Base-by-base conservation (phyloP, 2,329 filamentous ascomycete species). In the Penicillium sp. region DNA sequence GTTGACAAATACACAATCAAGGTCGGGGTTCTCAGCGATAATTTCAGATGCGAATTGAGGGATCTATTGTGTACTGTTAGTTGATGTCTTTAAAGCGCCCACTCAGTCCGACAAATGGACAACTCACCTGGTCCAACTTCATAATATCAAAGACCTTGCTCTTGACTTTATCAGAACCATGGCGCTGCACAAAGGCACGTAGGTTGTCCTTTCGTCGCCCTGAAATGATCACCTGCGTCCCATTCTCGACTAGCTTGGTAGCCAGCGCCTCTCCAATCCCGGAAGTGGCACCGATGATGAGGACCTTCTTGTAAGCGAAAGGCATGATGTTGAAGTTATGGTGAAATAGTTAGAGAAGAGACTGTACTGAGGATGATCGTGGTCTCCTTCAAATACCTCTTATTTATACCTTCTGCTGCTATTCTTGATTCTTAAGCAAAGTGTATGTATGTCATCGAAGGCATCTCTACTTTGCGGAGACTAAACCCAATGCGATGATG, bases 141-240 rank as follows among this genome's bases (percentile, higher is more conserved):
- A 80, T 82, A 59, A 86, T 81, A 67, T 87, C 84, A 64, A 86
- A 83, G 4, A 76, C 76, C 22, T 80, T 72, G 6, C 77, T 76
- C 37, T 78, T 73, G 44, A 80, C 78, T 64, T 81, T 83, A 60
- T 82, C 80, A 47, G 75, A 72, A 47, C 82, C 81, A 66, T 85
- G 73, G 61, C 80, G 72, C 15, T 77, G 59, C 17, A 83, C 79
- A 63, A 86, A 82, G 2, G 75, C 76, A 38, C 84, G 79, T 12
- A 86, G 76, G 22, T 82, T 82, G 60, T 84, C 81, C 68, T 84
- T 78, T 59, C 85, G 74, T 9, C 84, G 76, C 3, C 84, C 85
- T 5, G 82, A 78, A 3, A 83, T 76, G 44, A 86, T 80, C 42
- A 84, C 79, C 19, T 75, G 75, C 59, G 78, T 79, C 35, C 81